Evolutionary conservation across 306 rosid genomes (phyloP), one percentile per base, ranked within the genome.

Genomic region (Corylus avellana): DNA sequence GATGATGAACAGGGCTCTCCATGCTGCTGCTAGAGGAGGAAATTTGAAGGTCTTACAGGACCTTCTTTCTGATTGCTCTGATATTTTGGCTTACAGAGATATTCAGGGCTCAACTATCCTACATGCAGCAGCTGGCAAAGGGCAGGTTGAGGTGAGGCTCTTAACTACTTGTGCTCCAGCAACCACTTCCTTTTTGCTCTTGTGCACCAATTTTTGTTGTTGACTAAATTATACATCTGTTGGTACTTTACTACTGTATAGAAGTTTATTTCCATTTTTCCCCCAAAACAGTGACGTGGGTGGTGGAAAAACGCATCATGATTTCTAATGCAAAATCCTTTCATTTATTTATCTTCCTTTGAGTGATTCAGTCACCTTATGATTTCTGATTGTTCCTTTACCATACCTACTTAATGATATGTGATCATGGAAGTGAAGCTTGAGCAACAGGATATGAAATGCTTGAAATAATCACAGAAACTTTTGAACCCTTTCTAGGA

Each of bases 21-120:
- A 95, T 86, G 98, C 99, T 56, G 97, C 98, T 48, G 92, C 98
- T 53, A 91, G 99, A 84, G 99, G 98, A 62, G 98, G 99, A 39
- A 93, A 95, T 62, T 79, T 91, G 72, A 83, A 73, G 84, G 80
- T 93, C 76, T 73, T 95, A 82, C 81, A 90, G 88, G 96, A 89
- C 78, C 94, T 93, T 83, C 92, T 95, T 75, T 81, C 78, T 1
- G 74, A 95, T 83, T 89, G 92, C 61, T 78, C 85, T 42, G 90
- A 95, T 85, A 82, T 91, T 81, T 89, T 93, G 96, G 93, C 85
- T 82, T 93, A 76, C 56, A 89, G 98, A 81, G 99, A 95, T 80
- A 77, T 83, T 79, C 86, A 93, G 18, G 98, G 97, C 27, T 95
- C 97, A 70, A 91, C 97, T 73, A 74, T 91, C 50, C 81, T 95